Conservation (phyloP, 345 rosid species). For the Carallia pectinifolia region DNA sequence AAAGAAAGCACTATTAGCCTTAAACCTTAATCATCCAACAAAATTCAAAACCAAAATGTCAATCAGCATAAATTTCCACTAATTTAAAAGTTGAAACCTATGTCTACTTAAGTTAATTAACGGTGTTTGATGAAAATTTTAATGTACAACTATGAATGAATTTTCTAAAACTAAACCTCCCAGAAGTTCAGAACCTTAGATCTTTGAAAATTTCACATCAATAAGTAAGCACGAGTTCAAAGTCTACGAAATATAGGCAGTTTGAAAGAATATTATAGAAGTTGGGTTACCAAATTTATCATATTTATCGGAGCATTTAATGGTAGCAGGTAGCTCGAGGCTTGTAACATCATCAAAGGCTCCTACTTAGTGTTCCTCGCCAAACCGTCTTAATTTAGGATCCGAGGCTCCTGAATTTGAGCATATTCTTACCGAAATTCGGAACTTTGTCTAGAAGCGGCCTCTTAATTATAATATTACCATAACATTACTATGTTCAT, state of each 20-base stretch:
- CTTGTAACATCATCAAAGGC: no score
- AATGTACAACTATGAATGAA: not conserved
- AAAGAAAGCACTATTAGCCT: no score
- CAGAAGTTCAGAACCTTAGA: not conserved
- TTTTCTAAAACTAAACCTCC: not conserved
- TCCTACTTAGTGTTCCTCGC: no score
- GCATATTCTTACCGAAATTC: not conserved
- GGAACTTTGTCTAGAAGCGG: not conserved
- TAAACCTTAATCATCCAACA: no score
- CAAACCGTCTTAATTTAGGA: not conserved
- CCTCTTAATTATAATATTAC: not conserved
- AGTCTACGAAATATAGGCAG: not conserved
- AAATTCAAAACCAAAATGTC: no score
- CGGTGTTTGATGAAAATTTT: not conserved
- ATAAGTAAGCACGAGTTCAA: not conserved
- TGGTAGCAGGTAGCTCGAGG: no score
- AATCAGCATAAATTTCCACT: no score
- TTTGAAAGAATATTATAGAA: no score
- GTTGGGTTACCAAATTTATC: no score
- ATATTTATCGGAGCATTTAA: no score
- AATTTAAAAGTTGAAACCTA: no score
- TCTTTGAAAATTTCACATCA: not conserved
- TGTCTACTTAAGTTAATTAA: not conserved
- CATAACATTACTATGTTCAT: no score
- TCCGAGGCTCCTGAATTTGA: not conserved